Conservation (phyloP, 192 early-diverging fungal species). For the Coemansia umbellata region DNA sequence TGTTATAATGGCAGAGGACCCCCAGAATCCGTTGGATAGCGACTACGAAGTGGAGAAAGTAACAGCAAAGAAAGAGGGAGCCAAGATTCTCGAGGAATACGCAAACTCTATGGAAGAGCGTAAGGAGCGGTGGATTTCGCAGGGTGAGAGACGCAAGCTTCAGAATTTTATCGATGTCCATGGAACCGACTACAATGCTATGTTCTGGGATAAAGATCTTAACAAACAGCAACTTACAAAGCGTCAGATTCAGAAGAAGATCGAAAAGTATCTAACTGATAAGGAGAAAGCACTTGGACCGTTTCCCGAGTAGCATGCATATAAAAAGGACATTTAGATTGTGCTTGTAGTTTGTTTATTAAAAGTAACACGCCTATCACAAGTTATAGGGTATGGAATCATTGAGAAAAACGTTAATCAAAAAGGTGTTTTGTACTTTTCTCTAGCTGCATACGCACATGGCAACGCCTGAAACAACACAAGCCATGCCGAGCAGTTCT, state of each 20-base stretch:
- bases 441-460: conserved; percentile 57
- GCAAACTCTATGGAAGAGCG: conserved; percentile 41
- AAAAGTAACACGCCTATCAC: neutral
- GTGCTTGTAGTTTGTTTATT: neutral
- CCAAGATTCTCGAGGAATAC: conserved; percentile 54
- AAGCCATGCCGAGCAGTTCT: conserved; percentile 61
- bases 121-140: conserved; percentile 52
- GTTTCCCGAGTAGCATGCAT: neutral
- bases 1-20: conserved; percentile 61
- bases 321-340: neutral
- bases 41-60: conserved; percentile 47
- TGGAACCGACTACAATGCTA: conserved; percentile 68
- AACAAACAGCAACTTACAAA: conserved; percentile 68
- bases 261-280: conserved; percentile 44
- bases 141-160: conserved; percentile 56
- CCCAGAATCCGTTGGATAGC: conserved; percentile 40
- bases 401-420: too few relatives aligned
- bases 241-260: conserved; percentile 61
- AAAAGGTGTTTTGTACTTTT: too few relatives aligned
- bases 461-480: conserved; percentile 65
- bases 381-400: too few relatives aligned
- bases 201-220: conserved; percentile 73
- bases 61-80: conserved; percentile 57
- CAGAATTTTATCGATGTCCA: conserved; percentile 64
- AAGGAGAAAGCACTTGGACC: conserved; percentile 27